Base-by-base conservation (phyloP, 1,284 basidiomycete species). In the Clitocybe nebularis region DNA sequence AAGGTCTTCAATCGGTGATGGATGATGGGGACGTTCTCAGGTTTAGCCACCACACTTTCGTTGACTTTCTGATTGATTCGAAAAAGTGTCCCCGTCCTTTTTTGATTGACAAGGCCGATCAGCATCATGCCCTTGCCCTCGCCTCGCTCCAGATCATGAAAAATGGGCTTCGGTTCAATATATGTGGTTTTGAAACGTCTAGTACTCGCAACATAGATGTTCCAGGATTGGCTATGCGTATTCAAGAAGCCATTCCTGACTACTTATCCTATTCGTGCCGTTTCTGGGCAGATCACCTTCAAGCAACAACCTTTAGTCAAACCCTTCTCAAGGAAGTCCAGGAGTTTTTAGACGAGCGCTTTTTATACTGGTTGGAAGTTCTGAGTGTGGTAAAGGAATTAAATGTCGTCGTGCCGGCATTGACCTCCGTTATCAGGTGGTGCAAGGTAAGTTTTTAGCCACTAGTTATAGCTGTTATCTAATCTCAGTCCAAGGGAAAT, bases 321-420 rank as follows among this genome's bases (percentile, higher is more conserved):
- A 16, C 23, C n/a, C 39, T 45, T n/a, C n/a, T 24, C n/a, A 10
- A 45, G 7, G 24, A n/a, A 36, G 39, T 62, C 9, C 41, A 48
- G 21, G 22, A 39, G 2, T 48, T 67, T n/a, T 36, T 66, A 1
- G 24, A 55, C 17, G 42, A 50, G 2, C 48, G 57, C 19, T 49
- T 67, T 11, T 35, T 68, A 2, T 64, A 57, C 40, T 69, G 67
- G 67, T 44, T 69, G 2, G 67, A 69, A 41, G 61, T 59, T 0
- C 49, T 68, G n/a, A 67, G 66, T 30, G 35, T 66, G 7, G 41
- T 52, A 2, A 47, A 48, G n/a, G 29, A 50, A n/a, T 41, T 61
- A n/a, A 40, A 49, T 11, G 19, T 37, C 7, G 57, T 53, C 3
- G 25, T 40, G 2, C 17, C 24, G 5, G 34, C 49, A 6, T 25